Evolutionary conservation across 1,284 basidiomycete species (phyloP).

Genomic region (Coniferiporia sulphurascens): DNA sequence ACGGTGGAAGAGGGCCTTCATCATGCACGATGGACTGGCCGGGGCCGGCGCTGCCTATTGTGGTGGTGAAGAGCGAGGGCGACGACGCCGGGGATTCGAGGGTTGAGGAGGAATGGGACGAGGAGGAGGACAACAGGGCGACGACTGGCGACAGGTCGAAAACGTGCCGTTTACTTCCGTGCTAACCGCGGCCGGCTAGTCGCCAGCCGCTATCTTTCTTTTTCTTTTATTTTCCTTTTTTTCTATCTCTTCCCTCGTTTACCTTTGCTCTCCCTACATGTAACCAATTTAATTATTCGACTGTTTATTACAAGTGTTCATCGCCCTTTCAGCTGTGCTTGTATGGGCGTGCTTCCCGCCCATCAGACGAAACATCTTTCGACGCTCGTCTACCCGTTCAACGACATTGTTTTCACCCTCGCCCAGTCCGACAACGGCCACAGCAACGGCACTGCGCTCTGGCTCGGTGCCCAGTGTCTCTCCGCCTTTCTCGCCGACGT

Average conservation of each 20-base stretch:
- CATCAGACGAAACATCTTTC: conserved; percentile 65
- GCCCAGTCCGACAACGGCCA: conserved; percentile 53
- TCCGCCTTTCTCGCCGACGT: conserved; percentile 52
- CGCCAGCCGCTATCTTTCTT: no score
- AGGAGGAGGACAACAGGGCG: not conserved
- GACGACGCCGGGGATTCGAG: not conserved
- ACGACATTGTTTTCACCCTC: conserved; percentile 39
- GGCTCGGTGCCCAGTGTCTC: conserved; percentile 79
- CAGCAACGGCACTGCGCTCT: conserved; percentile 83
- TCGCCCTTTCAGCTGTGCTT: not conserved
- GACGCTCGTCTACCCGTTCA: conserved; percentile 46
- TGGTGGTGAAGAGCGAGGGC: conserved; percentile 5
- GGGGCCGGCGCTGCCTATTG: conserved; percentile 6
- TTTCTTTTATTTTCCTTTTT: no score
- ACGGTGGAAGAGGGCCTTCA: conserved; percentile 77
- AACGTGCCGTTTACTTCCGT: not conserved
- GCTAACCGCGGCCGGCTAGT: no score
- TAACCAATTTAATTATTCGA: no score
- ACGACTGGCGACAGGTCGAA: not conserved
- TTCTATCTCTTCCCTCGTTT: no score
- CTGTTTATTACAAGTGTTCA: not conserved
- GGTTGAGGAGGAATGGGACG: conserved; percentile 16
- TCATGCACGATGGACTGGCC: conserved; percentile 25
- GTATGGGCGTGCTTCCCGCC: conserved; percentile 37
- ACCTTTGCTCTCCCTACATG: no score